Evolutionary conservation across 768 basidiomycete species (phyloP), one percentile per base, ranked within the genome.

Genomic region (Rhodotorula paludigena): DNA sequence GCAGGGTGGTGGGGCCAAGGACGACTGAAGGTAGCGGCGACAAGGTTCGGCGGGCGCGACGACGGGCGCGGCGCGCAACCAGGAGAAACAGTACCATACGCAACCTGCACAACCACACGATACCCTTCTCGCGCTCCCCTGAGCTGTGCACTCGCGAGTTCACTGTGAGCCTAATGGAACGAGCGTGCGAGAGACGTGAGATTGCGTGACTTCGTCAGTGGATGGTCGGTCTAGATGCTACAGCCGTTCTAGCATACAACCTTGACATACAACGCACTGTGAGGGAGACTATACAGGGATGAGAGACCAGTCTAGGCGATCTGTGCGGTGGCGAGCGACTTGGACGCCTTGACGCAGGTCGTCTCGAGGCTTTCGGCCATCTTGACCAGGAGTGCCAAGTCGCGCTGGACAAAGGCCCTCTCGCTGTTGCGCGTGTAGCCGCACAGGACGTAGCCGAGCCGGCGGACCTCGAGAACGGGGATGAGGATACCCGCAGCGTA

Each of bases 401-500:
- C 71, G 25, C 54, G 57, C 55, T 66, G 63, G 8, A 32, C 49
- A 21, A 74, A 74, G 12, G 63, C 61, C 8, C 70, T 39, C 8
- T 42, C 62, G 1, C n/a, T 28, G 28, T 58, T 45, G 12, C 63
- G 60, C 10, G 67, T 61, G 60, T 72, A 74, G 0, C 61, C 68
- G 55, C 64, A 65, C 4, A 74, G 58, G 36, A 69, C 67, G 57
- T 64, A 72, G 15, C 73, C 73, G 5, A 47, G 35, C 25, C 66
- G 45, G 2, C 70, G 60, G 15, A 66, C 67, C 48, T 74, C 73
- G 53, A 71, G 52, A 39, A 74, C 47, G 11, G 73, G 73, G 44
- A 74, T 68, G 11, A 74, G 58, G 45, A 74, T 59, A 2, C 70
- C 73, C 20, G 60, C 48, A n/a, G 63, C 60, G 55, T 69, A 72